Percentiles rank a stretch among this genome's conserved stretches.
Conservation (phyloP, 2,329 filamentous ascomycete genomes). For the Sarocladium brachiariae region DNA sequence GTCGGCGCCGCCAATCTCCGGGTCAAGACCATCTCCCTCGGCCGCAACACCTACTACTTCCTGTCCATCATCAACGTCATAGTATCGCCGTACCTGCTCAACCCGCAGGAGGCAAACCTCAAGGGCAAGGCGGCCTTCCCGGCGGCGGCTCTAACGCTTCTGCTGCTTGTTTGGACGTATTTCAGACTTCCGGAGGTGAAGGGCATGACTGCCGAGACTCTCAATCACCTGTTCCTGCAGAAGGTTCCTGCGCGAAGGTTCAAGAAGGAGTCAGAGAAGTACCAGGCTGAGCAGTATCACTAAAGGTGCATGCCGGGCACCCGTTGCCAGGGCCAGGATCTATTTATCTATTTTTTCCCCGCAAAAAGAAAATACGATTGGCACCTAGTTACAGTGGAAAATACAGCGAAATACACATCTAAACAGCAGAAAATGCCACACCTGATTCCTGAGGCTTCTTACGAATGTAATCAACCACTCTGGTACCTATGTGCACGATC, state of each 20-base stretch:
- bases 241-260: conserved; percentile 30
- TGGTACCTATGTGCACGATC: too few species aligned
- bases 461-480: too few species aligned
- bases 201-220: conserved; percentile 41
- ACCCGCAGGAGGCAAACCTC: conserved; percentile 23
- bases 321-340: too few species aligned
- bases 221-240: conserved; percentile 41
- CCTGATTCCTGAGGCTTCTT: too few species aligned
- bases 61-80: conserved; percentile 15
- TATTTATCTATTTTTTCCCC: too few species aligned
- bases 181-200: conserved; percentile 43
- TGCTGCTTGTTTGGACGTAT: conserved; percentile 38
- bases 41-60: conserved; percentile 15
- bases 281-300: neutral
- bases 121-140: conserved; percentile 30
- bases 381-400: too few species aligned
- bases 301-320: too few species aligned
- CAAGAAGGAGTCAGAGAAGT: conserved; percentile 5
- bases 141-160: conserved; percentile 21
- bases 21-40: conserved; percentile 17
- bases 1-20: conserved; percentile 29
- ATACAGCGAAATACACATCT: too few species aligned
- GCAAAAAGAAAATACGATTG: too few species aligned
- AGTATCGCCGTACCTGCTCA: conserved; percentile 23
- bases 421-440: too few species aligned